Base-by-base conservation (phyloP, 2,329 filamentous ascomycete species). In the Arthrobotrys musiformis region DNA sequence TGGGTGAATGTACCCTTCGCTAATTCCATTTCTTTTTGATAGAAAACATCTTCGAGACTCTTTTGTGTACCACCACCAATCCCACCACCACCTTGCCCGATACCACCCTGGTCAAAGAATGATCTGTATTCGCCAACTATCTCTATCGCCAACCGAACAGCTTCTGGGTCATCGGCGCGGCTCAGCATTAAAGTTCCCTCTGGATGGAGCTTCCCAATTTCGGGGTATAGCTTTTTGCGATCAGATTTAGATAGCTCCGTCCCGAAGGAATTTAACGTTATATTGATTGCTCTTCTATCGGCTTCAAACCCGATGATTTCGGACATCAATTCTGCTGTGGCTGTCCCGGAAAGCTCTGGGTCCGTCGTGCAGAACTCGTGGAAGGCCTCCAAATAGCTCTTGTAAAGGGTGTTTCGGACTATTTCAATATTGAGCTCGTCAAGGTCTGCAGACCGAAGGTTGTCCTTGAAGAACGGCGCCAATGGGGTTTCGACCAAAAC, bases 371-470 rank as follows among this genome's bases (percentile, higher is more conserved):
- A 92, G 84, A 97, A 99, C 79, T 92, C 88, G 86, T 98, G 90
- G 84, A 99, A 99, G 83, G 98, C 95, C 84, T 99, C 95, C 6
- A 99, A 89, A 83, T 99, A 99, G 87, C 98, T 98, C 88, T 99
- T 99, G 88, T 98, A 99, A 37, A 99, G 87, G 0, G 94, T 99
- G 85, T 99, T 99, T 79, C 96, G 91, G 73, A 99, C 92, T 84
- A 99, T 99, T 86, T 99, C 95, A 81, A 99, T 99, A 86, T 99
- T 99, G 82, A 99, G 87, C 86, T 99, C 96, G 85, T 99, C 95
- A 60, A 99, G 88, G 83, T 99, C 95, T 84, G 97, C 93, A 84
- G 97, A 94, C 85, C 92, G 96, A 78, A 99, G 88, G 80, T 92
- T 97, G 81, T 93, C 93, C 86, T 99, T 98, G 89, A 99, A 99